Evolutionary conservation across 2,329 filamentous ascomycete species (phyloP), one percentile per base, ranked within the genome.

Genomic region (Sporothrix phasma): DNA sequence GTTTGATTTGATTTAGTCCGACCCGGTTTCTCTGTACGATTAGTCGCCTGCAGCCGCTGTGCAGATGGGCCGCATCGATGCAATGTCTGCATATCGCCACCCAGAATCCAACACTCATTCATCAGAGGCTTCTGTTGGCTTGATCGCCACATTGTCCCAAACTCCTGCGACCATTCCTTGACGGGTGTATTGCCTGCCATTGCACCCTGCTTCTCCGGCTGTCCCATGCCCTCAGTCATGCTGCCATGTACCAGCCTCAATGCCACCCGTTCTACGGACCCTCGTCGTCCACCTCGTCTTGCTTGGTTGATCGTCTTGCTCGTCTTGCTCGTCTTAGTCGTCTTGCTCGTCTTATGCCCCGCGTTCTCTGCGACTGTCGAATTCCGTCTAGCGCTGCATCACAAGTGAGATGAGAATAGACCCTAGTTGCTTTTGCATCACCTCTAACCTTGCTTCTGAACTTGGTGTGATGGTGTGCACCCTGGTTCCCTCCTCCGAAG

Each of bases 31-130:
- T n/a, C n/a, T n/a, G n/a, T n/a, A n/a, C 19, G 34, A 13, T 29
- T 17, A n/a, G 19, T 60, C 39, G 24, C 41, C 56, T 60, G 56
- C 56, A 60, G 56, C 56, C 56, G 56, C 24, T 46, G 22, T 60
- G 56, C 24, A 46, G 22, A 59, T 24, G 22, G 13, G n/a, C 22
- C 19, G 24, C 26, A 11, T 11, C 22, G 7, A 37, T 37, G 34
- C 10, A n/a, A 37, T 37, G 34, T 4, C 34, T 37, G 34, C 6
- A 8, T 24, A n/a, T 46, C 24, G 37, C 56, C 37, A 45, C 37
- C 29, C 13, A n/a, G 24, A 7, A 19, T 11, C 19, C 10, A 17
- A 26, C 39, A 60, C 8, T n/a, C 31, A 15, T 39, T 7, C 39
- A 47, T 61, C 58, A 26, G 26, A 47, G 41, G 29, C 41, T 17